Base-by-base conservation (phyloP, 192 early-diverging fungal genomes). In the Pilobolus umbonatus region DNA sequence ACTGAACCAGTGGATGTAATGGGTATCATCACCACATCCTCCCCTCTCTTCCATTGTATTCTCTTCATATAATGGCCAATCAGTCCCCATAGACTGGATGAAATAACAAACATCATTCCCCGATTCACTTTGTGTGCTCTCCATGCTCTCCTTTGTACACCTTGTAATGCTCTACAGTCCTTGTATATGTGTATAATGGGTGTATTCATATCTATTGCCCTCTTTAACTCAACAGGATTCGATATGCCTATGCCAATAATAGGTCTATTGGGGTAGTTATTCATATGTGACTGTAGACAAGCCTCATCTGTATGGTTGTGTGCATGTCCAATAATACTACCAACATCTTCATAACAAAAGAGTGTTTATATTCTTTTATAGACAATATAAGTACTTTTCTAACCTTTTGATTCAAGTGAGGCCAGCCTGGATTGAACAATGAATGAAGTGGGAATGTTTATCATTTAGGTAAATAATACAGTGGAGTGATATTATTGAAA, bases 111-210 rank as follows among this genome's bases (percentile, higher is more conserved):
- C 25, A 42, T 14, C 3, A 48, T 30, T 40, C 49, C 24, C 26
- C 36, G 29, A 7, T 15, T 40, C 6, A 30, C 26, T 21, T 36
- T 24, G 19, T 21, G 28, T 30, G 24, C 22, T 11, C 55, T 6
- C 24, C 14, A 45, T 15, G 19, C 14, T 6, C 42, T 30, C 42
- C 25, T 38, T 46, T 65, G 64, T n/a, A 36, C 52, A 34, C 12
- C 36, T 36, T 58, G 21, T 26, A 65, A 26, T 6, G 64, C 40
- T 21, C 28, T 21, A 40, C 64, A 65, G 15, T 57, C 49, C 2
- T 45, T 34, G 1, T 65, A 47, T 24, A 65, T 36, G 43, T 65
- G 64, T 35, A 65, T 50, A 17, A 59, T 40, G n/a, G 64, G 64
- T 34, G 59, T 38, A 32, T 34, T 31, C 1, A 8, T 35, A 14